Evolutionary conservation across 345 rosid genomes (phyloP).

Genomic region (Salix udensis): DNA sequence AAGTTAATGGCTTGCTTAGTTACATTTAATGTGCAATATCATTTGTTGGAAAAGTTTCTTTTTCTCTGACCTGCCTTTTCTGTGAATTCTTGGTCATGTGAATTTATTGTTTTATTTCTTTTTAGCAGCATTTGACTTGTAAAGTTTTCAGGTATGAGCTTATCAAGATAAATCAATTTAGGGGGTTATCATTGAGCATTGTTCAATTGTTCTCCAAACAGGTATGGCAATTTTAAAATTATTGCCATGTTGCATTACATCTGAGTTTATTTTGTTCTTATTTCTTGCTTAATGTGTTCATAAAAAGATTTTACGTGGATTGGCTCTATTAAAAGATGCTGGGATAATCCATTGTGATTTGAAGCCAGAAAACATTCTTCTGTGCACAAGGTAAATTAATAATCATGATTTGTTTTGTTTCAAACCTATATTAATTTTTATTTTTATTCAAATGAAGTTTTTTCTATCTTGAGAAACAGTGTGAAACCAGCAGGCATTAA

Average conservation of each 20-base stretch:
- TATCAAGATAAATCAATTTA: slow-evolving; percentile 86
- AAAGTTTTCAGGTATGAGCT: slow-evolving; percentile 76
- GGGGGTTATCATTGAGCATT: slow-evolving; percentile 92
- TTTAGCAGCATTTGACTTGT: slow-evolving; percentile 30
- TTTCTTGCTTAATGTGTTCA: slow-evolving; percentile 13
- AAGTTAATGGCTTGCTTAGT: slow-evolving; percentile 29
- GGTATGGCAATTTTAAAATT: slow-evolving; percentile 38
- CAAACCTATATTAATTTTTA: slow-evolving; percentile 1
- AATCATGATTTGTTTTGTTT: slow-evolving; percentile 19
- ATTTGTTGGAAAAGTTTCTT: slow-evolving; percentile 8
- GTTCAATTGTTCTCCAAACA: slow-evolving; percentile 96
- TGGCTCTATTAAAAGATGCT: slow-evolving; percentile 91
- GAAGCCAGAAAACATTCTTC: slow-evolving; percentile 97
- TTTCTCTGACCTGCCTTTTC: background rate
- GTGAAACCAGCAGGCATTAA: slow-evolving; percentile 92
- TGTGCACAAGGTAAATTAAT: slow-evolving; percentile 72
- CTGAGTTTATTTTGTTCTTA: slow-evolving; percentile 7
- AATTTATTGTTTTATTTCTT: slow-evolving; percentile 8
- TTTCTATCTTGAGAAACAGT: slow-evolving; percentile 43
- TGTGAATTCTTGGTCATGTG: background rate
- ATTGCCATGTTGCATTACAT: slow-evolving; percentile 5
- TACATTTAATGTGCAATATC: background rate
- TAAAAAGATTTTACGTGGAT: slow-evolving; percentile 74
- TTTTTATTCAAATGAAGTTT: slow-evolving; percentile 12
- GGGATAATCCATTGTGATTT: slow-evolving; percentile 96